Evolutionary conservation across 306 rosid species (phyloP).

Genomic region (Senna tora): DNA sequence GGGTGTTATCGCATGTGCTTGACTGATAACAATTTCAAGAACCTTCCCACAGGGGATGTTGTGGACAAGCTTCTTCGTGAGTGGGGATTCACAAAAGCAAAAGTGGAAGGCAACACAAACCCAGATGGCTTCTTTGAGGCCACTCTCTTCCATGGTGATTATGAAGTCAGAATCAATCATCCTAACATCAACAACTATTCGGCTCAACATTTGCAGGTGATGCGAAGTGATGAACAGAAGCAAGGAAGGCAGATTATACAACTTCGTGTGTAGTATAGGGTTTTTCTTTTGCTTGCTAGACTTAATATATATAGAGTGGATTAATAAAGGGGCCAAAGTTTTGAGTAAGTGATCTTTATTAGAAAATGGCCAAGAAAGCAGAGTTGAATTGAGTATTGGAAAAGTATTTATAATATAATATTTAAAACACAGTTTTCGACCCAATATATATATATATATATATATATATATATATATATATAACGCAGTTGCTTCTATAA

Average conservation of each 20-base stretch:
- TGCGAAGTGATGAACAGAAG: not conserved
- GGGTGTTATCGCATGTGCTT: conserved; percentile 66
- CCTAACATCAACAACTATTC: conserved; percentile 10
- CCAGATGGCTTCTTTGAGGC: conserved; percentile 33
- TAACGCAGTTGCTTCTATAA: too few species aligned
- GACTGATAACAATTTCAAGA: conserved; percentile 62
- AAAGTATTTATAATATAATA: too few species aligned
- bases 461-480: too few species aligned
- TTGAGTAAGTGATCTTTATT: too few species aligned
- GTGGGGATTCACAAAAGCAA: conserved; percentile 45
- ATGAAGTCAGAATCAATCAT: conserved; percentile 29
- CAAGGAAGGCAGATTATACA: not conserved
- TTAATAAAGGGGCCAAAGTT: too few species aligned
- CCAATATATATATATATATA: too few species aligned
- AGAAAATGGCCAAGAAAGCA: too few species aligned
- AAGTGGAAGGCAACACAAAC: conserved; percentile 28
- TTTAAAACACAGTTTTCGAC: too few species aligned
- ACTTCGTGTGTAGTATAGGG: too few species aligned
- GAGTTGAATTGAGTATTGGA: too few species aligned
- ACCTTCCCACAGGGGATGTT: conserved; percentile 68
- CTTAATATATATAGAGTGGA: too few species aligned
- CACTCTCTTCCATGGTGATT: conserved; percentile 41
- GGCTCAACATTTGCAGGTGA: conserved; percentile 23
- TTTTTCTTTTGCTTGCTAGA: too few species aligned
- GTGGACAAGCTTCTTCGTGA: conserved; percentile 67